Percentiles rank a stretch among this genome's conserved stretches.
phyloP scores from a whole-genome alignment of 257 asterid genomes.

The Parsonsia alboflavescens region DNA sequence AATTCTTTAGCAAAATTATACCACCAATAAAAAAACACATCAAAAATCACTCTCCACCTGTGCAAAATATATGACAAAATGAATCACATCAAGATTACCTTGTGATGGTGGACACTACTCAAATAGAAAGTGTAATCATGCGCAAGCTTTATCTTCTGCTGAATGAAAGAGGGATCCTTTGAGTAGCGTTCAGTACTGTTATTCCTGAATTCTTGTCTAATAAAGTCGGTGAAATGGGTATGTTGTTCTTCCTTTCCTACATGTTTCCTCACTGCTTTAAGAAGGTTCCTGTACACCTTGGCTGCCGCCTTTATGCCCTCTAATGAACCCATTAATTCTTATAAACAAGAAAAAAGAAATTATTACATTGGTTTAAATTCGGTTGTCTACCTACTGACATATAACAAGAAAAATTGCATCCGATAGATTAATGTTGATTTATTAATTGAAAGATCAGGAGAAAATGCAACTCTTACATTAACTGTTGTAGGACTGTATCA shows the following conservation, averaged over 20 bases:
- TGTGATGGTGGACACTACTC: conserved; percentile 82
- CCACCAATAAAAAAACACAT: background rate
- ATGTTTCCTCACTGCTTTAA: conserved; percentile 62
- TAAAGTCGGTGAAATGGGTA: conserved; percentile 58
- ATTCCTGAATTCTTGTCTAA: conserved; percentile 62
- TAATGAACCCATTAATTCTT: conserved; percentile 37
- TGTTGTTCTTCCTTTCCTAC: conserved; percentile 58
- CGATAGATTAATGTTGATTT: too few species aligned
- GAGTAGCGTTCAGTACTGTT: background rate
- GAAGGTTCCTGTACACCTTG: conserved; percentile 57
- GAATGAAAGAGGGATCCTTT: conserved; percentile 26
- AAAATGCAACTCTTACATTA: too few species aligned
- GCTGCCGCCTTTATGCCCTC: conserved; percentile 25
- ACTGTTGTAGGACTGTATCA: too few species aligned
- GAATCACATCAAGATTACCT: conserved; percentile 35
- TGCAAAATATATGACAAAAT: background rate
- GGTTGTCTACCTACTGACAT: too few species aligned
- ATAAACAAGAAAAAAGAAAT: background rate
- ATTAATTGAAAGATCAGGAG: too few species aligned
- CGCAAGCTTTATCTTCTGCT: conserved; percentile 54
- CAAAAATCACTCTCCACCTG: background rate
- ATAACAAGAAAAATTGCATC: too few species aligned
- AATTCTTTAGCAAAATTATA: background rate
- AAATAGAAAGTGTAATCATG: conserved; percentile 57
- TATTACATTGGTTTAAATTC: background rate